A percentile compares a stretch with the other conserved stretches of the same genome.
Evolutionary conservation across 805 yeast species (phyloP).

Genomic region (Monosporozyma siamensis): DNA sequence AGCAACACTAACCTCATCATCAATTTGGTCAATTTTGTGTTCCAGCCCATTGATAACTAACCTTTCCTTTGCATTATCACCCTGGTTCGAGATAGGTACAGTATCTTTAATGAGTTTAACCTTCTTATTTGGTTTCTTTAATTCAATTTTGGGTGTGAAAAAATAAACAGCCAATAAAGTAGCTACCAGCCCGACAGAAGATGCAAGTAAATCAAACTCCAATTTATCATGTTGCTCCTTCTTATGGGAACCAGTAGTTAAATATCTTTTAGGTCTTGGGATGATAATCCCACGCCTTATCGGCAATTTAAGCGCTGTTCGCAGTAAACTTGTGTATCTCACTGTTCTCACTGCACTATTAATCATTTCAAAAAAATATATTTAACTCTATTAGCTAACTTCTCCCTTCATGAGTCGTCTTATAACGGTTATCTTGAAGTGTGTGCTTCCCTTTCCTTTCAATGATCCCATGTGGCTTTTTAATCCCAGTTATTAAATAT

Average conservation of each 20-base stretch:
- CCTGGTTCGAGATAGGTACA: too few relatives aligned
- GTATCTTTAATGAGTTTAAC: background rate
- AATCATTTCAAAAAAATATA: too few relatives aligned
- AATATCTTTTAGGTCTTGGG: background rate
- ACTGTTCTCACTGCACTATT: too few relatives aligned
- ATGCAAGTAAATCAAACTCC: slow-evolving; percentile 1
- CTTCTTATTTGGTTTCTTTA: background rate
- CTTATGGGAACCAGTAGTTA: background rate
- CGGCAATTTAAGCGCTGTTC: background rate
- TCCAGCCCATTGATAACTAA: background rate
- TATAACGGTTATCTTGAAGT: too few relatives aligned
- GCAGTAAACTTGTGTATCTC: too few relatives aligned
- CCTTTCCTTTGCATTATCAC: background rate
- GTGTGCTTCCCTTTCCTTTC: too few relatives aligned
- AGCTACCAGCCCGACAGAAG: background rate
- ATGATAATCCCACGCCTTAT: background rate
- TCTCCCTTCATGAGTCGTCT: too few relatives aligned
- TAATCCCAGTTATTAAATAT: too few relatives aligned
- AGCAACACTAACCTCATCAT: background rate
- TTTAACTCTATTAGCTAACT: too few relatives aligned
- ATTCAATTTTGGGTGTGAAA: background rate
- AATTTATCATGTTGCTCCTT: too few relatives aligned
- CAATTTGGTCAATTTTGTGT: too few relatives aligned
- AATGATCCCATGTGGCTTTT: too few relatives aligned
- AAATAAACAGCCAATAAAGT: background rate